Evolutionary conservation across 805 yeast genomes (phyloP).

Genomic region (Myxozyma vanderwaltii): DNA sequence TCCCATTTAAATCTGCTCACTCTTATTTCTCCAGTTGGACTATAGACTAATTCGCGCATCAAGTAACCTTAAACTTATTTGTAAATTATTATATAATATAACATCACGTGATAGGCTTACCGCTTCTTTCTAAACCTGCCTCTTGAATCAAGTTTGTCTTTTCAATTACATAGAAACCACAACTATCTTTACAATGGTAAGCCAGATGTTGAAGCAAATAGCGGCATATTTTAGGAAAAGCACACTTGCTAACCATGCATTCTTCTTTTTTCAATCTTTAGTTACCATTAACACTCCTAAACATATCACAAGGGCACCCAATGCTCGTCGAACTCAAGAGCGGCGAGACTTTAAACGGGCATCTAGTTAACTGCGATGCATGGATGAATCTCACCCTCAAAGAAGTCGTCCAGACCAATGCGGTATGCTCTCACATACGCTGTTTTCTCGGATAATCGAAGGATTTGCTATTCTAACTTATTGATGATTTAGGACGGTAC

Average conservation of each 20-base stretch:
- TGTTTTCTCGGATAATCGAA: background rate
- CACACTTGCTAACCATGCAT: background rate
- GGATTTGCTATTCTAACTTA: background rate
- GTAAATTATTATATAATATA: no score
- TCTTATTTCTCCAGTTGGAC: no score
- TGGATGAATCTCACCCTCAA: conserved; percentile 92
- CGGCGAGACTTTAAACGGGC: conserved; percentile 87
- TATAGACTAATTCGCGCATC: no score
- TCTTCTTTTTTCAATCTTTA: conserved; percentile 35
- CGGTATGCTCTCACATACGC: conserved; percentile 10
- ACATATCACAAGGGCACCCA: conserved; percentile 87
- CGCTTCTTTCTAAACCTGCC: background rate
- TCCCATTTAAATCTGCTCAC: no score
- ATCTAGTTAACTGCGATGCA: conserved; percentile 80
- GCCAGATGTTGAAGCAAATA: background rate
- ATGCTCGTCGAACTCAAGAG: conserved; percentile 86
- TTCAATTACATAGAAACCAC: background rate
- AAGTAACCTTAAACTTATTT: no score
- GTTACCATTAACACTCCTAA: conserved; percentile 90
- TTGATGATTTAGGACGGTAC: conserved; percentile 52
- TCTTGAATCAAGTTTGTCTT: background rate
- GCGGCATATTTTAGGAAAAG: background rate
- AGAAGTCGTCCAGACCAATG: conserved; percentile 68
- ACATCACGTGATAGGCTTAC: background rate
- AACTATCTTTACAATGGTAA: no score